Evolutionary conservation across 1,139 yeast species (phyloP).

Genomic region (Suhomyces choctaworum): DNA sequence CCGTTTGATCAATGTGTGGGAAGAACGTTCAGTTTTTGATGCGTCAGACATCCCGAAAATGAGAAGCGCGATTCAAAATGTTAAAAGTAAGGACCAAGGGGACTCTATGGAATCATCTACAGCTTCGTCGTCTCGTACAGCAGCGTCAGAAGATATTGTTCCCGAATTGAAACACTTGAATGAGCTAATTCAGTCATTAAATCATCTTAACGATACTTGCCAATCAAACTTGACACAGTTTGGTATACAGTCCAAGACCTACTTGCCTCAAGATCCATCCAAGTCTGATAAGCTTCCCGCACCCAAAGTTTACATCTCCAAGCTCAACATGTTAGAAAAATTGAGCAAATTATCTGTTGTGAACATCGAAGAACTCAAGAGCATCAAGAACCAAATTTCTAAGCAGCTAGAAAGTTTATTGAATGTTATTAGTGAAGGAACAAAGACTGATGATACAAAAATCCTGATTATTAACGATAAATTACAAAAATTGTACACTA

Average conservation of each 20-base stretch:
- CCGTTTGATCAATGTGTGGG: slow-evolving; percentile 75
- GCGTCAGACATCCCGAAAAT: slow-evolving; percentile 45
- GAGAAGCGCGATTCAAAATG: slow-evolving; percentile 32
- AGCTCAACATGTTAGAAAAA: slow-evolving; percentile 46
- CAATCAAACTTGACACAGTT: slow-evolving; percentile 45
- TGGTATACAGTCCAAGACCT: slow-evolving; percentile 44
- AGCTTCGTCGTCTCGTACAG: not conserved
- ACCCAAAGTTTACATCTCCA: slow-evolving; percentile 49
- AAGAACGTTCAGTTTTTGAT: slow-evolving; percentile 61
- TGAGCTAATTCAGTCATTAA: slow-evolving; percentile 32
- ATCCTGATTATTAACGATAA: slow-evolving; percentile 44
- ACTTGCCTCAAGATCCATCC: slow-evolving; percentile 43
- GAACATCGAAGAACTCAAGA: slow-evolving; percentile 40
- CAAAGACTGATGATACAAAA: slow-evolving; percentile 47
- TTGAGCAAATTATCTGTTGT: slow-evolving; percentile 38
- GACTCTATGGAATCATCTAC: not conserved
- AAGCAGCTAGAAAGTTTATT: slow-evolving; percentile 45
- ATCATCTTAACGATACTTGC: slow-evolving; percentile 30
- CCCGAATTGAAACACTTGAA: slow-evolving; percentile 43
- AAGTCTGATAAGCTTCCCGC: slow-evolving; percentile 52
- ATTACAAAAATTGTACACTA: slow-evolving; percentile 34
- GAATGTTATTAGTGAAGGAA: slow-evolving; percentile 41
- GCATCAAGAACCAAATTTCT: slow-evolving; percentile 41
- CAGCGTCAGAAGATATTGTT: slow-evolving; percentile 22
- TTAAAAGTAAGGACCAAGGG: slow-evolving; percentile 2